Percentiles rank a stretch among this genome's conserved stretches.
phyloP scores from a whole-genome alignment of 73 alveolate genomes.

The Tetrahymena borealis region DNA sequence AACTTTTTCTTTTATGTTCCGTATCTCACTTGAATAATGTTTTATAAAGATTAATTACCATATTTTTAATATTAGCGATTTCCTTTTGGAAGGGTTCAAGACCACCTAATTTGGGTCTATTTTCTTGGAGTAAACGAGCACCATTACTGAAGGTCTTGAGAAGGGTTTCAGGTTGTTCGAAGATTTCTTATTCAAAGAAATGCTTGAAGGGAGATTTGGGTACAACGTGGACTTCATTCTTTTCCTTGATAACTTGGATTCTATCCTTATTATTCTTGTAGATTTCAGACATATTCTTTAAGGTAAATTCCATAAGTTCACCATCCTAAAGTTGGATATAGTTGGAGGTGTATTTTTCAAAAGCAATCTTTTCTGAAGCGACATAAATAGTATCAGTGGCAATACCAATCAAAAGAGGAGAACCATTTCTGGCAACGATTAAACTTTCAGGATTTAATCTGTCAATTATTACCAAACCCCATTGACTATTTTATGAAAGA shows the following conservation, averaged over 20 bases:
- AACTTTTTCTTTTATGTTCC: no score
- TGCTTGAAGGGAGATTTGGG: slow-evolving; percentile 56
- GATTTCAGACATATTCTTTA: slow-evolving; percentile 28
- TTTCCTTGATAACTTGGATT: slow-evolving; percentile 26
- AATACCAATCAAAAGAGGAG: slow-evolving; percentile 47
- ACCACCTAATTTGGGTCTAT: slow-evolving; percentile 68
- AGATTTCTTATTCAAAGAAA: slow-evolving; percentile 65
- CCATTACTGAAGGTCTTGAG: slow-evolving; percentile 66
- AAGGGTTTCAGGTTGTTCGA: slow-evolving; percentile 71
- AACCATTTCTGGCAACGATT: slow-evolving; percentile 54
- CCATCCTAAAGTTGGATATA: slow-evolving; percentile 67
- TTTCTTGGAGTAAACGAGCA: slow-evolving; percentile 59
- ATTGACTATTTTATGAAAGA: slow-evolving; percentile 30
- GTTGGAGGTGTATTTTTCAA: slow-evolving; percentile 65
- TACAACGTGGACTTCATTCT: slow-evolving; percentile 39
- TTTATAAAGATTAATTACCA: neutral
- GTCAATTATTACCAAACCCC: slow-evolving; percentile 52
- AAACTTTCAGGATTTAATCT: slow-evolving; percentile 49
- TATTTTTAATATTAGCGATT: neutral
- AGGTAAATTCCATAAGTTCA: slow-evolving; percentile 51
- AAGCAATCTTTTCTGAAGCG: slow-evolving; percentile 70
- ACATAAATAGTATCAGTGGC: slow-evolving; percentile 43
- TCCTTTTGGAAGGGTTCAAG: slow-evolving; percentile 30
- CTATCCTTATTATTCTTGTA: slow-evolving; percentile 29
- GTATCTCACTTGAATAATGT: no score